These are phyloP conservation scores for Linnemannia zychae DNA, from an alignment of 192 early-diverging fungal genomes.

Conservation along the genomic window DNA sequence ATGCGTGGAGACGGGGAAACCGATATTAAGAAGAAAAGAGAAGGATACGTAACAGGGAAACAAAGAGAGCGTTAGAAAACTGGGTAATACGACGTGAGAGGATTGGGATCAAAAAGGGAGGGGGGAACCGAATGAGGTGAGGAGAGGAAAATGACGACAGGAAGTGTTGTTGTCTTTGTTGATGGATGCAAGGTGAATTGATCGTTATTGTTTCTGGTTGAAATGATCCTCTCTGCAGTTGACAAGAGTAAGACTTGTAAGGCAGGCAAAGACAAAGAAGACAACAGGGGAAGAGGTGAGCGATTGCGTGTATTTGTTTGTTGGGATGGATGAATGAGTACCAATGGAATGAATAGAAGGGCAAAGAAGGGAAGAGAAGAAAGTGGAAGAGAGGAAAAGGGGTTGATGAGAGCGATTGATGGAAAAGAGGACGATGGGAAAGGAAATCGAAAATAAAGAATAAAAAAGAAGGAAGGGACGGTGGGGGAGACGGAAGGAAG, in stretches of 20 bases:
- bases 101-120: not conserved
- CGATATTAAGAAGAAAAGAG: not conserved
- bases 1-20: not conserved
- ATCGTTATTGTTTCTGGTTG: not conserved
- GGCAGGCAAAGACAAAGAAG: not conserved
- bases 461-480: not conserved
- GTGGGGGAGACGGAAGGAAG: not conserved
- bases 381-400: not conserved
- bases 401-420: not conserved
- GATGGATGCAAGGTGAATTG: too few relatives aligned
- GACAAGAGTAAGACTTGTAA: not conserved
- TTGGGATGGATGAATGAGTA: not conserved
- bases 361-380: not conserved
- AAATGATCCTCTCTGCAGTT: not conserved
- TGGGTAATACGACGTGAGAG: not conserved
- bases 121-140: not conserved
- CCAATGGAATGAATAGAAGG: constrained; percentile 19
- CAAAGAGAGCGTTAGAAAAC: not conserved
- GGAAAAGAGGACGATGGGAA: not conserved
- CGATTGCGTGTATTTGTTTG: not conserved
- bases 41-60: not conserved
- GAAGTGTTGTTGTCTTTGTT: not conserved
- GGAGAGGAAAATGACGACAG: too few relatives aligned
- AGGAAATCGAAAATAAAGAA: not conserved
- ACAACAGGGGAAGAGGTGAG: not conserved